Base-by-base conservation (phyloP, 805 yeast species). In the Priceomyces castillae region DNA sequence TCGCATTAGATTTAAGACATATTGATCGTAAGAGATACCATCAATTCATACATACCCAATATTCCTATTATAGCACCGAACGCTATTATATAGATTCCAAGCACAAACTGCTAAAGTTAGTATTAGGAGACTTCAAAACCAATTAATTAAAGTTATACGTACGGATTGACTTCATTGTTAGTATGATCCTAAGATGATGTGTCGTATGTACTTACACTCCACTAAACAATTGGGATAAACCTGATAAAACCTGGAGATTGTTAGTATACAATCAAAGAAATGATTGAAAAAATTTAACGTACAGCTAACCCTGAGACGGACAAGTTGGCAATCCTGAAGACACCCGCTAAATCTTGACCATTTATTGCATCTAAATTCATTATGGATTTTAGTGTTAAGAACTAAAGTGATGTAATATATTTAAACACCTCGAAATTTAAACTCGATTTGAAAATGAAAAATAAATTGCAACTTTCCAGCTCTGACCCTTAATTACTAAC, bases 71-170 rank as follows among this genome's bases (percentile, higher is more conserved):
- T 67, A 3, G 64, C 68, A 17, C 90, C 86, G 37, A 82, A 66
- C 3, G 68, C 67, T 22, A 81, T 65, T 16, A 83, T 67, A 56
- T 74, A 82, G n/a, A 83, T 36, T 1, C 86, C 86, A 39, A 79
- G 65, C 26, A 84, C 58, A 56, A 83, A 81, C 60, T 73, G 62
- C 30, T 65, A 40, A 9, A 14, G 60, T 59, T 57, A 62, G 64
- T 57, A 52, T 3, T 34, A 10, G 7, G 5, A 16, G 7, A n/a
- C 6, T 16, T 16, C 4, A 15, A 33, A 17, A 11, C n/a, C 7
- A 15, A 34, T 16, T n/a, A 23, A 9, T 19, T 3, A 18, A 14
- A 25, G 12, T 1, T 15, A 17, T 39, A 62, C 69, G 31, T 61
- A 65, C 69, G n/a, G 65, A 56, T 47, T 62, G 69, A 39, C 69